A percentile compares a stretch with the other conserved stretches of the same genome.
Conservation (phyloP, 768 basidiomycete species). For the Lentinus tigrinus region DNA sequence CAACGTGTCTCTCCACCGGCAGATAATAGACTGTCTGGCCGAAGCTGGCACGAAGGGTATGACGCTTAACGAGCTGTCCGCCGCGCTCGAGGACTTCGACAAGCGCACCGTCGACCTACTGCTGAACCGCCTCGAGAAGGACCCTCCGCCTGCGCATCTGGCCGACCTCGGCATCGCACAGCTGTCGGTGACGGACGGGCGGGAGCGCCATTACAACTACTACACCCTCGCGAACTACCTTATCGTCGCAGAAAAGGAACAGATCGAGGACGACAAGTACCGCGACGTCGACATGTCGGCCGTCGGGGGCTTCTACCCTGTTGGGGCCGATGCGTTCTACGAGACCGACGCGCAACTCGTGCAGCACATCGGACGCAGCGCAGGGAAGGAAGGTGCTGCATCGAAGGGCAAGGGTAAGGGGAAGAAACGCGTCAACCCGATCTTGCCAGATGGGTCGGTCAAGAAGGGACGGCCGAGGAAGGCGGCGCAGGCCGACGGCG, state of each 20-base stretch:
- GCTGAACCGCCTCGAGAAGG: conserved; percentile 64
- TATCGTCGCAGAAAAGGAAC: conserved; percentile 59
- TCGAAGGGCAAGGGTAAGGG: conserved; percentile 23
- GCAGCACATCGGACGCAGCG: conserved; percentile 47
- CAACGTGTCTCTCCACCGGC: conserved; percentile 73
- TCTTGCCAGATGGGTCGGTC: conserved; percentile 47
- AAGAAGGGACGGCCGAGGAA: conserved; percentile 64
- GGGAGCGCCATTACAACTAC: conserved; percentile 85
- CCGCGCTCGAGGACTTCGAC: conserved; percentile 67
- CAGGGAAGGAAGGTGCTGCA: conserved; percentile 1
- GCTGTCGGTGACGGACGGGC: conserved; percentile 78
- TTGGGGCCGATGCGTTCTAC: conserved; percentile 57
- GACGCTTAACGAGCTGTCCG: conserved; percentile 69
- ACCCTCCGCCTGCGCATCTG: conserved; percentile 66
- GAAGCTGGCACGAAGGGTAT: conserved; percentile 66
- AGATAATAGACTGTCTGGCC: conserved; percentile 73
- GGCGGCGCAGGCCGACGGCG: conserved; percentile 7
- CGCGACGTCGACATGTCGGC: conserved; percentile 45
- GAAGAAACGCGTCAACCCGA: conserved; percentile 41
- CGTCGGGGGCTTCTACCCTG: conserved; percentile 53
- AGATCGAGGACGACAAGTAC: conserved; percentile 53
- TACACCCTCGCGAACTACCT: conserved; percentile 74
- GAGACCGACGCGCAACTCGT: conserved; percentile 39
- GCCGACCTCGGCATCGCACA: conserved; percentile 67
- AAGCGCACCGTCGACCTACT: conserved; percentile 82